Conservation (phyloP, 2,329 filamentous ascomycete species). For the Penicillium sp. region DNA sequence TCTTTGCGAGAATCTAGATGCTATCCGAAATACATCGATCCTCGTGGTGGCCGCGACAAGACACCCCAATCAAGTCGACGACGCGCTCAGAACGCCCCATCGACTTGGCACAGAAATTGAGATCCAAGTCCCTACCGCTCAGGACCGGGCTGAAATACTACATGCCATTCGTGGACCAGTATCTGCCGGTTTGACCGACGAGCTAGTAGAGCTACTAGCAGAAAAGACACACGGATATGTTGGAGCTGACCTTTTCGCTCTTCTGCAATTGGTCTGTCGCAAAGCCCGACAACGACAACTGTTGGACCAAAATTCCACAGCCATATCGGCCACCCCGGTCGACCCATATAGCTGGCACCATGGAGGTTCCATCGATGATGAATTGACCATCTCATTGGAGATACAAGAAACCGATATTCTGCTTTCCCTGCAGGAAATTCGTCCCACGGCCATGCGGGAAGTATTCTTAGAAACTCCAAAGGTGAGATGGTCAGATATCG, state of each 20-base stretch:
- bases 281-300: conserved; percentile 38
- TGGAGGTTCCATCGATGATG: conserved; percentile 5
- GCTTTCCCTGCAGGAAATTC: conserved; percentile 64
- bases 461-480: conserved; percentile 85
- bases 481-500: conserved; percentile 82
- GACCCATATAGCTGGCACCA: background rate
- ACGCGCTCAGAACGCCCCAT: conserved; percentile 62
- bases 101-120: conserved; percentile 68
- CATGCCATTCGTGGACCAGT: conserved; percentile 53
- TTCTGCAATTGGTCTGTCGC: conserved; percentile 57
- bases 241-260: conserved; percentile 67
- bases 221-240: conserved; percentile 85
- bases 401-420: conserved; percentile 39
- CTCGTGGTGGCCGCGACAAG: conserved; percentile 74
- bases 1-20: conserved; percentile 43
- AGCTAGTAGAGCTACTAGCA: conserved; percentile 60
- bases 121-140: conserved; percentile 71
- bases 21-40: conserved; percentile 52
- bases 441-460: conserved; percentile 82
- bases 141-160: conserved; percentile 71
- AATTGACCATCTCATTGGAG: conserved; percentile 25
- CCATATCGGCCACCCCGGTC: background rate
- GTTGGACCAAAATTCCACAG: conserved; percentile 8
- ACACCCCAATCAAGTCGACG: conserved; percentile 69
- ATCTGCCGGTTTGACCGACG: conserved; percentile 50